phyloP scores from a whole-genome alignment of 805 yeast species.

The Kazachstania taianensis region DNA sequence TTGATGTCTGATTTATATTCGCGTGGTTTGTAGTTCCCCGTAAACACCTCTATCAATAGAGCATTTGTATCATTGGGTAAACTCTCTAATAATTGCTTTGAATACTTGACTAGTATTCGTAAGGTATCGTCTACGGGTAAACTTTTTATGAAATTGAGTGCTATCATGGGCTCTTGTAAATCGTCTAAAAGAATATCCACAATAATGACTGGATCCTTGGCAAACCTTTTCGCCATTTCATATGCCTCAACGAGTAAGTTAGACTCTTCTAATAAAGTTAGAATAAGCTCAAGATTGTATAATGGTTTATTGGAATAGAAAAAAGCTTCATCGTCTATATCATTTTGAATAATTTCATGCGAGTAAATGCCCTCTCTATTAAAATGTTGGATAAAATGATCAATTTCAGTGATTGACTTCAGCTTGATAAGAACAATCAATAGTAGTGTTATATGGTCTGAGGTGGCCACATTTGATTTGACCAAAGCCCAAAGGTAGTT shows the following conservation, averaged over 20 bases:
- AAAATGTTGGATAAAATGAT: conserved; percentile 40
- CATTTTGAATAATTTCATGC: conserved; percentile 22
- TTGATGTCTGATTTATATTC: conserved; percentile 7
- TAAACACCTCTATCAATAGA: conserved; percentile 73
- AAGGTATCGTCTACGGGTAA: conserved; percentile 68
- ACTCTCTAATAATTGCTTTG: conserved; percentile 52
- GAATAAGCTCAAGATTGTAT: conserved; percentile 59
- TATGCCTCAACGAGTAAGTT: conserved; percentile 60
- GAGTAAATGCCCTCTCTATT: conserved; percentile 21
- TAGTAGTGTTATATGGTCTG: conserved; percentile 73
- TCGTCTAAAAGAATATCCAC: conserved; percentile 68
- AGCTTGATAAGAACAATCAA: conserved; percentile 73
- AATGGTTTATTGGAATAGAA: conserved; percentile 24
- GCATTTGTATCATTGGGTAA: conserved; percentile 77
- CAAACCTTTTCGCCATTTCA: conserved; percentile 48
- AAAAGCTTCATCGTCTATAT: conserved; percentile 30
- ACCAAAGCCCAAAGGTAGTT: conserved; percentile 54
- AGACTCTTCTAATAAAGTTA: conserved; percentile 63
- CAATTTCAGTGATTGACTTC: conserved; percentile 48
- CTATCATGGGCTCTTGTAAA: conserved; percentile 46
- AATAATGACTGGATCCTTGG: conserved; percentile 63
- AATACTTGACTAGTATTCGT: conserved; percentile 55
- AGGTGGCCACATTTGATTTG: conserved; percentile 44
- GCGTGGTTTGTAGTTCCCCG: conserved; percentile 63
- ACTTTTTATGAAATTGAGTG: conserved; percentile 56